Percentiles rank a stretch among this genome's conserved stretches.
phyloP scores from a whole-genome alignment of 2,329 filamentous ascomycete species.

The Claviceps cyperi region DNA sequence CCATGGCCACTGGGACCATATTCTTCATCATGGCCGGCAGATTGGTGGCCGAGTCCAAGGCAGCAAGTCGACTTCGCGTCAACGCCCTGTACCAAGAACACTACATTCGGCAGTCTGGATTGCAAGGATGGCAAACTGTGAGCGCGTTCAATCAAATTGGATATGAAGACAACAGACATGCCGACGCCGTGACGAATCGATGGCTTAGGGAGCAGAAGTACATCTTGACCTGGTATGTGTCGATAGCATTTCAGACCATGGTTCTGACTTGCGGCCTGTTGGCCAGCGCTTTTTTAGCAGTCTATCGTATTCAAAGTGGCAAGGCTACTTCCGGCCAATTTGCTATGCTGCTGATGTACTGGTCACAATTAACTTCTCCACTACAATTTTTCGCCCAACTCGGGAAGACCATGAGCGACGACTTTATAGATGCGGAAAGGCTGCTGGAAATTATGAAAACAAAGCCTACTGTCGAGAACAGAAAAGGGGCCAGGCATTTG shows the following conservation, averaged over 20 bases:
- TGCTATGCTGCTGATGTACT: constrained; percentile 57
- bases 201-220: constrained; percentile 24
- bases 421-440: constrained; percentile 43
- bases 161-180: constrained; percentile 41
- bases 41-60: constrained; percentile 35
- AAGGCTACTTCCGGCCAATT: constrained; percentile 51
- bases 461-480: constrained; percentile 39
- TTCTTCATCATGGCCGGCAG: constrained; percentile 39
- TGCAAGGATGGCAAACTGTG: constrained; percentile 45
- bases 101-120: constrained; percentile 38
- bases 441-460: constrained; percentile 44
- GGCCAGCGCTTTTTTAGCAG: constrained; percentile 44
- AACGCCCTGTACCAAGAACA: constrained; percentile 41
- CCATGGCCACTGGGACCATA: constrained; percentile 40
- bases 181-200: constrained; percentile 30
- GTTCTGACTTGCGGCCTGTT: constrained; percentile 57
- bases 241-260: constrained; percentile 42
- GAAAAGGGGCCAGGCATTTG: constrained; percentile 33
- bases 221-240: constrained; percentile 31
- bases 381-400: constrained; percentile 53
- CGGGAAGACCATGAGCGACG: constrained; percentile 39
- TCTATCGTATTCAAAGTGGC: constrained; percentile 51
- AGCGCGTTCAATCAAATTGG: constrained; percentile 44
- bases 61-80: constrained; percentile 34
- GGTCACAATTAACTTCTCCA: constrained; percentile 57